phyloP scores from a whole-genome alignment of 2,329 filamentous ascomycete genomes.

The Zymoseptoria brevis region DNA sequence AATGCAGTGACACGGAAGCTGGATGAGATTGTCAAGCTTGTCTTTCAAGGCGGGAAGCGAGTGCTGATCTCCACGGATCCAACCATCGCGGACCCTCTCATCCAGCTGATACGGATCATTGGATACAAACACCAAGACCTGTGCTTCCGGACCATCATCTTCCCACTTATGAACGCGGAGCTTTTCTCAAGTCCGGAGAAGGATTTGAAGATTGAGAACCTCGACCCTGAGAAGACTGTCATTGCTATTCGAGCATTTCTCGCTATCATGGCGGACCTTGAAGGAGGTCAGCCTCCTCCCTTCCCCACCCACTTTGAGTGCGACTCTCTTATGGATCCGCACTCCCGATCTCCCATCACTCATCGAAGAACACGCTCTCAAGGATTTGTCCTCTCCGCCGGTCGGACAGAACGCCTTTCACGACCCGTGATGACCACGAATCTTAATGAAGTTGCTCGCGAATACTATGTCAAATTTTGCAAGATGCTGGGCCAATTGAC shows the following conservation, averaged over 20 bases:
- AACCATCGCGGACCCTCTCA: conserved; percentile 77
- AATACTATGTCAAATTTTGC: conserved; percentile 86
- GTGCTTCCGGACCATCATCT: conserved; percentile 88
- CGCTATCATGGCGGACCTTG: conserved; percentile 84
- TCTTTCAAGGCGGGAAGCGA: conserved; percentile 72
- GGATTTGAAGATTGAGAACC: conserved; percentile 78
- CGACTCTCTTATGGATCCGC: conserved; percentile 36
- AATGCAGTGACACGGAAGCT: conserved; percentile 66
- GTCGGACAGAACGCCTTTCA: conserved; percentile 59
- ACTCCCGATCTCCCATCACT: conserved; percentile 28
- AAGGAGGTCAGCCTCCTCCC: conserved; percentile 74
- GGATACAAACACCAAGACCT: conserved; percentile 90
- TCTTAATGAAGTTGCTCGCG: conserved; percentile 68
- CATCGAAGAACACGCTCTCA: conserved; percentile 31
- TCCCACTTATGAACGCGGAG: conserved; percentile 87
- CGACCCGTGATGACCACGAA: conserved; percentile 51
- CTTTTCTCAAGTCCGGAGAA: conserved; percentile 57
- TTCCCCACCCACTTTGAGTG: conserved; percentile 63
- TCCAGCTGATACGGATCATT: conserved; percentile 89
- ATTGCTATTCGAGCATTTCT: conserved; percentile 92
- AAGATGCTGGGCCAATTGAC: conserved; percentile 94
- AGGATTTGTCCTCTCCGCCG: conserved; percentile 31
- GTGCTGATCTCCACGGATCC: conserved; percentile 76
- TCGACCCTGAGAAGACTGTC: conserved; percentile 96
- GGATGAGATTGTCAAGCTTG: conserved; percentile 79